These are phyloP conservation scores for Penicillium lagena DNA, from an alignment of 495 filamentous ascomycete species.

Conservation along the genomic window DNA sequence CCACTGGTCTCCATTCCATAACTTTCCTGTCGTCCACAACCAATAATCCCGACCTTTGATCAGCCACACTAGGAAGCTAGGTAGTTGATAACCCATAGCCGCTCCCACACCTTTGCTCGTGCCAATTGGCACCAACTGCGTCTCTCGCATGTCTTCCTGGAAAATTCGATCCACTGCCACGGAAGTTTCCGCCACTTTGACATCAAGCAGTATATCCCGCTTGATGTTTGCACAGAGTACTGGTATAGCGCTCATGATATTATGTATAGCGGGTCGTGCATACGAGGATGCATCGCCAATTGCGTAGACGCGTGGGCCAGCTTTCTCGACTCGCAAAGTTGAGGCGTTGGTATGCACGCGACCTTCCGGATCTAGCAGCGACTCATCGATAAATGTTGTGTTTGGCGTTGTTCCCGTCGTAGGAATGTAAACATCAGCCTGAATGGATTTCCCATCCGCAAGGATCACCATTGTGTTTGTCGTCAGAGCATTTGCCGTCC, in stretches of 20 bases:
- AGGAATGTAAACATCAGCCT: constrained; percentile 44
- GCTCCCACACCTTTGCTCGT: constrained; percentile 48
- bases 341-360: constrained; percentile 34
- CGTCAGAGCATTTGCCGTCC: constrained; percentile 13
- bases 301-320: constrained; percentile 42
- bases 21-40: constrained; percentile 38
- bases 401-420: constrained; percentile 41
- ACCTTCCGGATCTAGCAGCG: constrained; percentile 25
- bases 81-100: constrained; percentile 44
- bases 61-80: constrained; percentile 50
- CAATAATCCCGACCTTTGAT: constrained; percentile 60
- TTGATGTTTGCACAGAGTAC: constrained; percentile 39
- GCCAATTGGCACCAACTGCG: constrained; percentile 51
- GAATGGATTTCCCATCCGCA: constrained; percentile 25
- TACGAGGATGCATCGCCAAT: constrained; percentile 34
- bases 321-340: constrained; percentile 42
- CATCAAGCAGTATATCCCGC: constrained; percentile 24
- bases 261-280: constrained; percentile 26
- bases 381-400: constrained; percentile 28
- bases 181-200: background rate
- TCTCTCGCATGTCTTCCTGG: constrained; percentile 37
- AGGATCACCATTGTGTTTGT: constrained; percentile 24
- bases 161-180: constrained; percentile 13
- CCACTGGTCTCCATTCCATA: constrained; percentile 50
- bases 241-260: constrained; percentile 32